A percentile compares a stretch with the other conserved stretches of the same genome.
Conservation (phyloP, 148 eudicot species). For the Simmondsia chinensis region DNA sequence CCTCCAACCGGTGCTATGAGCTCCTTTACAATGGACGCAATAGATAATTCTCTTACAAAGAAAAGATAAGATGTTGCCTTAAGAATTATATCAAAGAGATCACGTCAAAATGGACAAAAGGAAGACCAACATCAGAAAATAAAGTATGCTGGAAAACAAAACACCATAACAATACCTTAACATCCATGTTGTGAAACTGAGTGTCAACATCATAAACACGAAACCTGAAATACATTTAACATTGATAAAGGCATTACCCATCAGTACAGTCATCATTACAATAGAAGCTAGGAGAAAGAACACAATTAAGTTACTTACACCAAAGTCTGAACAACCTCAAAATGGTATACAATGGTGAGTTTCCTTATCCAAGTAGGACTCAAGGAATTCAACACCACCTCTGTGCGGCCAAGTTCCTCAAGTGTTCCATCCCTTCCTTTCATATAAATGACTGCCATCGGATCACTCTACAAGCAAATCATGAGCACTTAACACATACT, state of each 20-base stretch:
- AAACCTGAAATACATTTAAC: slow-evolving; percentile 54
- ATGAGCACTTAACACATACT: not conserved
- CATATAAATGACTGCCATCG: slow-evolving; percentile 74
- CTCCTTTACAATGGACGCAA: too few relatives aligned
- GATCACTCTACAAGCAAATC: slow-evolving; percentile 72
- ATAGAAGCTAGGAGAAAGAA: slow-evolving; percentile 4
- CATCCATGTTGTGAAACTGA: slow-evolving; percentile 66
- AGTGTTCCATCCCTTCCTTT: slow-evolving; percentile 82
- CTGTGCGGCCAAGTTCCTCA: slow-evolving; percentile 91
- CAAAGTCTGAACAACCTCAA: slow-evolving; percentile 84
- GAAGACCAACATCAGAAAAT: not conserved
- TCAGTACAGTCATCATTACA: not conserved
- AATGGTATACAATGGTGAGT: slow-evolving; percentile 54
- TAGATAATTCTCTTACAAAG: too few relatives aligned
- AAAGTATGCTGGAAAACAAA: not conserved
- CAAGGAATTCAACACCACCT: slow-evolving; percentile 77
- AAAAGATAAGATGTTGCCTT: too few relatives aligned
- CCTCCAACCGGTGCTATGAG: too few relatives aligned
- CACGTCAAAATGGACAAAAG: slow-evolving; percentile 2
- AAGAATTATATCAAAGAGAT: not conserved
- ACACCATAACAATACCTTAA: slow-evolving; percentile 45
- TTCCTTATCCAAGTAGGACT: slow-evolving; percentile 83
- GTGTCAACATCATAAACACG: slow-evolving; percentile 88
- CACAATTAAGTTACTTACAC: slow-evolving; percentile 46
- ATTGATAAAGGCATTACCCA: slow-evolving; percentile 1